Percentiles rank a stretch among this genome's conserved stretches.
Conservation (phyloP, 1,139 yeast species). For the Entelexis sorbosivorans region DNA sequence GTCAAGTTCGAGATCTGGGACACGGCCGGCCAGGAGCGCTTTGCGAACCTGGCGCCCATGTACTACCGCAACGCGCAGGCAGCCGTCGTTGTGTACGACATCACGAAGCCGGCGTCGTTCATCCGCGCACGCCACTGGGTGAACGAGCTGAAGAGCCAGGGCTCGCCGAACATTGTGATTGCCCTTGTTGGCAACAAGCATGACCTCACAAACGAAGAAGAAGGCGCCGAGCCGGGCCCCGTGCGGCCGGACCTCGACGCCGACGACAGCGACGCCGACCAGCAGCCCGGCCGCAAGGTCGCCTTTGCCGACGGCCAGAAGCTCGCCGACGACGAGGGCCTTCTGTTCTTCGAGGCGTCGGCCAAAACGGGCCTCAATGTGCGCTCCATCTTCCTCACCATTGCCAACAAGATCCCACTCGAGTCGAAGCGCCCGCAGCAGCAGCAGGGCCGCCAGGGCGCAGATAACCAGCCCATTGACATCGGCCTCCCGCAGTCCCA, state of each 20-base stretch:
- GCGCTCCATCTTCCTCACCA: constrained; percentile 80
- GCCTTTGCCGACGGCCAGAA: constrained; percentile 74
- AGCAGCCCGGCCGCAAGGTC: constrained; percentile 52
- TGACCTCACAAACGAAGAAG: constrained; percentile 42
- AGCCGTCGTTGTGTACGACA: constrained; percentile 89
- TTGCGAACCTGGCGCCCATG: constrained; percentile 95
- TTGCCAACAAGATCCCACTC: constrained; percentile 74
- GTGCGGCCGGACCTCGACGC: constrained; percentile 27
- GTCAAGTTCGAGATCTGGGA: constrained; percentile 98
- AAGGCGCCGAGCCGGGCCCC: constrained; percentile 24
- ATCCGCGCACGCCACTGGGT: constrained; percentile 99
- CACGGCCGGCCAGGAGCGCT: constrained; percentile 96
- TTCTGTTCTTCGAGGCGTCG: constrained; percentile 85
- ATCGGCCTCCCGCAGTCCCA: constrained; percentile 18
- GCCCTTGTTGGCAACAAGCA: constrained; percentile 90
- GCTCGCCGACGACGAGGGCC: constrained; percentile 72
- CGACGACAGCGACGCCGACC: constrained; percentile 26
- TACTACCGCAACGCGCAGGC: constrained; percentile 98
- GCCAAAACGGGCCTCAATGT: constrained; percentile 91
- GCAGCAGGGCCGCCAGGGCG: constrained; percentile 23
- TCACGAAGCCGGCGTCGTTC: constrained; percentile 93
- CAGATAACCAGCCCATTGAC: constrained; percentile 21
- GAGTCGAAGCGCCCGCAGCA: constrained; percentile 29
- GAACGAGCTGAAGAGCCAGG: constrained; percentile 90
- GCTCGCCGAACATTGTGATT: constrained; percentile 77